Evolutionary conservation across 495 filamentous ascomycete species (phyloP).

Genomic region (Paragyromitra xinjiangensis): DNA sequence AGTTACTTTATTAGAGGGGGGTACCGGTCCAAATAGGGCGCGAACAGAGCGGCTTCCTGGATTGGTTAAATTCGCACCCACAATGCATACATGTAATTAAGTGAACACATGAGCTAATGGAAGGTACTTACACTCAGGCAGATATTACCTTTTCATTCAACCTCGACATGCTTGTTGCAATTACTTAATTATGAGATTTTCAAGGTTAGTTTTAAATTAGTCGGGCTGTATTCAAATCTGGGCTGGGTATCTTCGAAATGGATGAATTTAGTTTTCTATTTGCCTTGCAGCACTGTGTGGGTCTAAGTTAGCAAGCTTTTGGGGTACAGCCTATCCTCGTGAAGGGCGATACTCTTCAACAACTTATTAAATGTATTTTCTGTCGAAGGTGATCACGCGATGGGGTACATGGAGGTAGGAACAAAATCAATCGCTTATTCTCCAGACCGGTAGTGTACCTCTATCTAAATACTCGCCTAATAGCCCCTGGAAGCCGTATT

Average conservation of each 20-base stretch:
- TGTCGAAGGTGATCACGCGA: too few species aligned
- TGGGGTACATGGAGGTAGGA: too few species aligned
- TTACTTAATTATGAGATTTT: not conserved
- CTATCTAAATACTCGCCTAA: too few species aligned
- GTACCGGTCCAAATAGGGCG: not conserved
- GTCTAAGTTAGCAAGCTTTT: not conserved
- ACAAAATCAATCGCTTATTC: too few species aligned
- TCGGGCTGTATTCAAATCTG: not conserved
- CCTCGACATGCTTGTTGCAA: too few species aligned
- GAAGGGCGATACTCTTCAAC: too few species aligned
- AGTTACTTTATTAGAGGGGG: not conserved
- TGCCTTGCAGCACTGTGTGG: not conserved
- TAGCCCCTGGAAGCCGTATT: too few species aligned
- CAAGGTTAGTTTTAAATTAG: not conserved
- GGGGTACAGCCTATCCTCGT: too few species aligned
- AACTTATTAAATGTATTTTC: too few species aligned
- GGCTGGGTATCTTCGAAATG: not conserved
- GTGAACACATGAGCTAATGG: not conserved
- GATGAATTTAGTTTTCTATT: not conserved
- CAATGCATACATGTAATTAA: too few species aligned
- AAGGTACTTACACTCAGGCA: not conserved
- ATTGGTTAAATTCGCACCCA: not conserved
- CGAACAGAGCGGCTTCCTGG: not conserved
- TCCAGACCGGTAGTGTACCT: too few species aligned
- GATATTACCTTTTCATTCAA: not conserved